Evolutionary conservation across 1,139 yeast species (phyloP), one percentile per base, ranked within the genome.

Genomic region (Arxiozyma bovina): DNA sequence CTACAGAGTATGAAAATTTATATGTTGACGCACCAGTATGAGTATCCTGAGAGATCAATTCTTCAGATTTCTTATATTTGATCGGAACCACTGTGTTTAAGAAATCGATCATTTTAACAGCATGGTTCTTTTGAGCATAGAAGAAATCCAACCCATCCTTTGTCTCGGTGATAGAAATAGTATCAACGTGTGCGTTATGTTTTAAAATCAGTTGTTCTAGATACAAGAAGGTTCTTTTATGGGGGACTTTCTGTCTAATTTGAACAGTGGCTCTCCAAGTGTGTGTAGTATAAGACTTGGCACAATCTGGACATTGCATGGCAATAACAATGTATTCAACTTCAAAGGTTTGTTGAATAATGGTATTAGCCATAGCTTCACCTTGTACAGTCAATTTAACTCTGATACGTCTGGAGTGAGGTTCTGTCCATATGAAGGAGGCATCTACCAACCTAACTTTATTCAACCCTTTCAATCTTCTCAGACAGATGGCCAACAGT

Each of bases 251-350:
- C 72, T 93, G 99, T 76, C 99, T 87, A 63, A 94, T 86, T 75
- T 94, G 99, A 45, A 94, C 96, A 17, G 93, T 81, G 9, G 99
- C 96, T 73, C 94, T 84, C 99, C 99, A 93, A 20, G 98, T 93
- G 69, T 94, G 89, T 42, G 94, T 87, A 20, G 99, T 93, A 69
- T 86, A 93, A 1, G 96, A 85, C 71, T 89, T 89, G 53, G 98
- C 98, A 82, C 99, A 93, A 75, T 93, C 99, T 2, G 98, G 85
- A 77, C 99, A 93, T 75, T 93, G 99, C 85, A 90, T 89, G 42
- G 98, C 96, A 60, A 89, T 78, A 52, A 93, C 99, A 22, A 88
- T 85, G 66, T 86, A 93, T 66, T 93, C 98, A 20, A 93, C 97
- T 71, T 90, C 98, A 70, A 93, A 91, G 41, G 90, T 82, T 72